Evolutionary conservation across 2,329 filamentous ascomycete genomes (phyloP).

Genomic region (Cladosporium sp.): DNA sequence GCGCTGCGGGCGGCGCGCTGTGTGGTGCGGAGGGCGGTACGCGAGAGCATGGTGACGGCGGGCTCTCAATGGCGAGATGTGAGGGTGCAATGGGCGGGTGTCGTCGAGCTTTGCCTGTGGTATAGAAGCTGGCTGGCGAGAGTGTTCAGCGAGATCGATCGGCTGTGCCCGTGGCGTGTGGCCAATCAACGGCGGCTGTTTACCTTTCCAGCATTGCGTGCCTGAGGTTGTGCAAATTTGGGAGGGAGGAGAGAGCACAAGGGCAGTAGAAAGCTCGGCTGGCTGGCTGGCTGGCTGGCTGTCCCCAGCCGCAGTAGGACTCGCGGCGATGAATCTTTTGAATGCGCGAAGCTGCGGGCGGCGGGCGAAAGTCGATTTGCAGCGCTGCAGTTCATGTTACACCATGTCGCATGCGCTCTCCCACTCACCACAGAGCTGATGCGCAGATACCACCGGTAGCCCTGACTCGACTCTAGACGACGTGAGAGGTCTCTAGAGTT

Average conservation of each 20-base stretch:
- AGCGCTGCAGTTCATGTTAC: not conserved
- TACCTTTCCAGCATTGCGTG: not conserved
- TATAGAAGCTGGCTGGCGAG: constrained; percentile 5
- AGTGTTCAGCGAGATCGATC: not conserved
- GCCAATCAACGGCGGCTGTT: not conserved
- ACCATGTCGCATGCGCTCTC: constrained; percentile 14
- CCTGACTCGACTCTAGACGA: constrained; percentile 33
- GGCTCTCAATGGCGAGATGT: constrained; percentile 20
- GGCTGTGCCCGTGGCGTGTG: not conserved
- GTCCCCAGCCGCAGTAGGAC: not conserved
- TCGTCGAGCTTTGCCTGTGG: constrained; percentile 5
- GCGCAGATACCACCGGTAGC: constrained; percentile 34
- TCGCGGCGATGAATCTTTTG: constrained; percentile 14
- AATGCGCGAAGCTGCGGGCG: constrained; percentile 14
- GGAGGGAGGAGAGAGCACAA: too few relatives aligned
- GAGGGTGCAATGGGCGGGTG: constrained; percentile 17
- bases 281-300: too few relatives aligned
- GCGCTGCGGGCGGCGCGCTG: constrained; percentile 62
- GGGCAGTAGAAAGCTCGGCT: too few relatives aligned
- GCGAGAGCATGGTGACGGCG: constrained; percentile 60
- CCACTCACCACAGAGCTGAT: constrained; percentile 27
- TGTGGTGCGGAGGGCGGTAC: constrained; percentile 64
- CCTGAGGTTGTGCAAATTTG: too few relatives aligned
- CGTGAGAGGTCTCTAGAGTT: constrained; percentile 41
- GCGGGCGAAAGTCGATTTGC: constrained; percentile 12